phyloP scores from a whole-genome alignment of 176 grass and related monocot species.

The Poa pratensis region DNA sequence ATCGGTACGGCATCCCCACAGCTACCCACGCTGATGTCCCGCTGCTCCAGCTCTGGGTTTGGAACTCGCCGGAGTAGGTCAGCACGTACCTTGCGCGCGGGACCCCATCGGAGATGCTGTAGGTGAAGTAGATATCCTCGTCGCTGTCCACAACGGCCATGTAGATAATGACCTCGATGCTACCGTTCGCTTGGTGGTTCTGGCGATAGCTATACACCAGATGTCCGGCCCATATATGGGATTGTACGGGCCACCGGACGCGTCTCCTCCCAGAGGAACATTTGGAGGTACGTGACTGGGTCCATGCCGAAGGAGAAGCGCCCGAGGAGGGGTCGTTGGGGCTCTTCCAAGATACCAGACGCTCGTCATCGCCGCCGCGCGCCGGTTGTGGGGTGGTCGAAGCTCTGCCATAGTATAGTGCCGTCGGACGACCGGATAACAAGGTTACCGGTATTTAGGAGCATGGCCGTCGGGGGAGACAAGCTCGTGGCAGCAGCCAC shows the following conservation, averaged over 20 bases:
- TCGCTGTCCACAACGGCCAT: not conserved
- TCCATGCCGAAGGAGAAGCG: conserved; percentile 21
- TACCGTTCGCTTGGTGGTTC: not conserved
- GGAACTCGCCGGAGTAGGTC: not conserved
- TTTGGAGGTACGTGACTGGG: not conserved
- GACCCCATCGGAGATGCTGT: not conserved
- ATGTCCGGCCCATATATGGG: conserved; percentile 46
- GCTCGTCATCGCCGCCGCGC: not conserved
- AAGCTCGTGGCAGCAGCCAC: not conserved
- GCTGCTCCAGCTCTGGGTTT: not conserved
- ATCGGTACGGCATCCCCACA: not conserved
- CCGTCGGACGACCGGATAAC: conserved; percentile 16
- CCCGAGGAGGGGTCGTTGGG: conserved; percentile 23
- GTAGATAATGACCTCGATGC: not conserved
- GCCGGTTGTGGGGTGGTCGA: not conserved
- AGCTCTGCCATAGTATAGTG: conserved; percentile 40
- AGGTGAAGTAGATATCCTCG: not conserved
- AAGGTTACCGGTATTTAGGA: conserved; percentile 41
- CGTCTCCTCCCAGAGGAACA: not conserved
- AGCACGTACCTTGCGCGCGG: not conserved
- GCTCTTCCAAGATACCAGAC: conserved; percentile 30
- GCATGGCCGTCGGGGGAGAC: not conserved
- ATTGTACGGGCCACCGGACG: not conserved
- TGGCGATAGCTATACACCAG: not conserved
- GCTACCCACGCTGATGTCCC: not conserved